A percentile compares a stretch with the other conserved stretches of the same genome.
These are phyloP conservation scores for Quaeritorhiza haematococci DNA, from an alignment of 371 early-diverging fungal species.

Conservation along the genomic window DNA sequence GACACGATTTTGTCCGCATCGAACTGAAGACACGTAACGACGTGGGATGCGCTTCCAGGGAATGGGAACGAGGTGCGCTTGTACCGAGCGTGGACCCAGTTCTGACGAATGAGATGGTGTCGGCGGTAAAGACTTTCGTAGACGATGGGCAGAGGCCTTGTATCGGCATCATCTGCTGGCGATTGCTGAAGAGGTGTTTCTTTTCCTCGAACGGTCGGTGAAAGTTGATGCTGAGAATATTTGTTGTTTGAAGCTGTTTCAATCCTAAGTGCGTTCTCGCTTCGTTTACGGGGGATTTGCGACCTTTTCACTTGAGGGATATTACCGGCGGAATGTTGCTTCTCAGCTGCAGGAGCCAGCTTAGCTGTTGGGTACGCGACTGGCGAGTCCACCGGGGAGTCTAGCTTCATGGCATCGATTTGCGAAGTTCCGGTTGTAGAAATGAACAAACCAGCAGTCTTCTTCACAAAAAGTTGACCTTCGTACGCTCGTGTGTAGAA, in stretches of 20 bases:
- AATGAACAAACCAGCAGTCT: too few relatives aligned
- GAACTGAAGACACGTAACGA: conserved; percentile 93
- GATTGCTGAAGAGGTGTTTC: neutral
- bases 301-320: too few relatives aligned
- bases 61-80: conserved; percentile 65
- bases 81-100: conserved; percentile 75
- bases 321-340: too few relatives aligned
- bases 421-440: too few relatives aligned
- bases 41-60: conserved; percentile 70
- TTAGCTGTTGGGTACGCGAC: too few relatives aligned
- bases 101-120: conserved; percentile 67
- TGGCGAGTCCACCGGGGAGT: too few relatives aligned
- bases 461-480: neutral
- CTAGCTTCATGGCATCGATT: too few relatives aligned
- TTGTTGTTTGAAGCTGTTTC: neutral
- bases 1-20: conserved; percentile 87
- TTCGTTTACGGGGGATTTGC: too few relatives aligned
- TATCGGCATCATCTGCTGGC: conserved; percentile 3
- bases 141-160: conserved; percentile 47
- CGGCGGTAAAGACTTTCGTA: conserved; percentile 75
- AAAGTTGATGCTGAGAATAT: neutral
- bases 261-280: too few relatives aligned
- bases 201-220: neutral
- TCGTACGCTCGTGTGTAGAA: neutral
- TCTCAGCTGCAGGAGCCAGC: too few relatives aligned